A percentile compares a stretch with the other conserved stretches of the same genome.
Conservation (phyloP, 2,329 filamentous ascomycete species). For the Aspergillus sclerotialis region DNA sequence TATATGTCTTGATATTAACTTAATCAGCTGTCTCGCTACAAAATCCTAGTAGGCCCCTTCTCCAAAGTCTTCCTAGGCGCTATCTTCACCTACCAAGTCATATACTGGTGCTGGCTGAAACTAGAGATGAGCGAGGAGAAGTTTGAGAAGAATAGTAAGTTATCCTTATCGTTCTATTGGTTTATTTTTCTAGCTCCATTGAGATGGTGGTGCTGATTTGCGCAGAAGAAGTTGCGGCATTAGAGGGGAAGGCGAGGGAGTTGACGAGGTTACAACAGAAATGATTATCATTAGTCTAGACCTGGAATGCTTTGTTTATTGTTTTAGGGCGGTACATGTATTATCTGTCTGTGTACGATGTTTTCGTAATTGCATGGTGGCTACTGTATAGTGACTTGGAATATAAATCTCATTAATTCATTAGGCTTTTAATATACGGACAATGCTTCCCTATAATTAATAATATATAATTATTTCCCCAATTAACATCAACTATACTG, state of each 20-base stretch:
- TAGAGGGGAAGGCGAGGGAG: constrained; percentile 31
- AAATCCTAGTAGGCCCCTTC: constrained; percentile 36
- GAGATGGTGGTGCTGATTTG: constrained; percentile 3
- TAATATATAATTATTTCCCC: too few relatives aligned
- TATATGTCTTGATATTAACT: not conserved
- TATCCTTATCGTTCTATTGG: too few relatives aligned
- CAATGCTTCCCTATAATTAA: too few relatives aligned
- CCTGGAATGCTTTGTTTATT: not conserved
- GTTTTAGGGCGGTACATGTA: not conserved
- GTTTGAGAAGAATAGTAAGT: constrained; percentile 34
- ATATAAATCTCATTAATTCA: too few relatives aligned
- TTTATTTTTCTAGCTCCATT: not conserved
- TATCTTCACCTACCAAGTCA: constrained; percentile 42
- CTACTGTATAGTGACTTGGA: too few relatives aligned
- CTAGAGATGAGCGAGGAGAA: constrained; percentile 41
- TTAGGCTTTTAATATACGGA: too few relatives aligned
- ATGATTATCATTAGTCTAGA: too few relatives aligned
- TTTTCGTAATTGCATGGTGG: too few relatives aligned
- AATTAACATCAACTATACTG: too few relatives aligned
- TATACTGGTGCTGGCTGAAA: constrained; percentile 43
- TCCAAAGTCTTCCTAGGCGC: constrained; percentile 43
- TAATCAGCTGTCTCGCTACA: constrained; percentile 32
- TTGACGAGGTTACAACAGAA: constrained; percentile 24
- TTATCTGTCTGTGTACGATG: not conserved
- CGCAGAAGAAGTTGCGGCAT: constrained; percentile 25